Evolutionary conservation across 345 rosid species (phyloP), one percentile per base, ranked within the genome.

Genomic region (Lepidium sativum): DNA sequence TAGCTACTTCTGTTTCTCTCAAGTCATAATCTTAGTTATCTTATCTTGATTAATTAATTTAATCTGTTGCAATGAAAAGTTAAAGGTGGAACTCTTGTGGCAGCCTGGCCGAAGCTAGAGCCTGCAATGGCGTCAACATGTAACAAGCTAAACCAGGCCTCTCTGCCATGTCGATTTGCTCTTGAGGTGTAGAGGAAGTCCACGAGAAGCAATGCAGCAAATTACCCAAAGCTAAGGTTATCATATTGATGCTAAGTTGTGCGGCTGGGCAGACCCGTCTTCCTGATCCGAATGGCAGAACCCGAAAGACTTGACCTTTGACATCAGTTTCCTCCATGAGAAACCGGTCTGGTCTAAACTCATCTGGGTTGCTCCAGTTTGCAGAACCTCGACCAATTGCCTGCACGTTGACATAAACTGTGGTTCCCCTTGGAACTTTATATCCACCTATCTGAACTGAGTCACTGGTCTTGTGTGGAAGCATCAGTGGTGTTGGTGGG

Each of bases 201-300:
- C 79, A 78, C 25, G 42, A 21, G 29, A 81, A 81, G 33, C 75
- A 74, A 69, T 78, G 80, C 69, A 73, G 17, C 38, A 71, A 51
- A 49, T 71, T 70, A 23, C 79, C 83, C 20, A 80, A 17, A 13
- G 54, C 76, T 18, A 69, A 69, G 7, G 67, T 60, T 48, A 82
- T 79, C 77, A 78, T 27, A 64, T 66, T 78, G 32, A 76, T 67
- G 29, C 78, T 65, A 7, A 82, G 77, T 55, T 82, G 81, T 23
- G 81, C 77, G 1, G 80, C 81, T 11, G 82, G 84, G 63, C 84
- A 82, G 1, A 74, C 65, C 33, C 78, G 37, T 56, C 82, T 73
- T n/a, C 82, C 84, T 0, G 77, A 75, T 6, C 82, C 88, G 42
- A 83, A 83, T 0, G 85, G 88, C 23, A 81, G 49, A 42, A 83